These are phyloP conservation scores for Phytophthora palmivora DNA, from an alignment of 352 stramenopile genomes.

Conservation along the genomic window DNA sequence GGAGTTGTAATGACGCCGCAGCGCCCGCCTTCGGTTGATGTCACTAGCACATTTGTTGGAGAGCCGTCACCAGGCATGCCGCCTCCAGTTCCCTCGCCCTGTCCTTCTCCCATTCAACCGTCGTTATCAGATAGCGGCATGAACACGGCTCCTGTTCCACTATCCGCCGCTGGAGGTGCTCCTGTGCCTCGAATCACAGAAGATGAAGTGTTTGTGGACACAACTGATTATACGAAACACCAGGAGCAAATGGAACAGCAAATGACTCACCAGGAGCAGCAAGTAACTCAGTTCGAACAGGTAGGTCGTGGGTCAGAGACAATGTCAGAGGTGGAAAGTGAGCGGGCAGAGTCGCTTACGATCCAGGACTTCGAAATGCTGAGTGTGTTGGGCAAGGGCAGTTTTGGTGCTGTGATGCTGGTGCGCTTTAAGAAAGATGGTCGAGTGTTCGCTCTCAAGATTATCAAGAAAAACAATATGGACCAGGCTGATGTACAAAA, in stretches of 20 bases:
- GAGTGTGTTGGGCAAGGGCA: constrained; percentile 86
- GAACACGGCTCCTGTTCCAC: not conserved
- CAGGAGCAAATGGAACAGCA: constrained; percentile 39
- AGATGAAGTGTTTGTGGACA: constrained; percentile 44
- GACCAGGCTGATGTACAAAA: constrained; percentile 86
- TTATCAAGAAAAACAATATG: constrained; percentile 92
- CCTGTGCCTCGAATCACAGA: constrained; percentile 41
- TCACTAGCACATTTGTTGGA: constrained; percentile 47
- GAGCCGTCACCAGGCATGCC: constrained; percentile 52
- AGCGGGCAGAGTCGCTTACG: constrained; percentile 61
- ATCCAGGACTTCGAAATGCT: constrained; percentile 94
- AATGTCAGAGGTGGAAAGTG: constrained; percentile 17
- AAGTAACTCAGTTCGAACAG: constrained; percentile 14
- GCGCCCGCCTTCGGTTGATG: constrained; percentile 37
- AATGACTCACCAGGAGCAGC: constrained; percentile 26
- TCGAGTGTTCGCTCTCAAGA: constrained; percentile 90
- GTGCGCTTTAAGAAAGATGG: constrained; percentile 91
- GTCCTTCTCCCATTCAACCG: constrained; percentile 27
- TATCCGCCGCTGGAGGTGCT: constrained; percentile 11
- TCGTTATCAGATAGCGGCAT: constrained; percentile 18
- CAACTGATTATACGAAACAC: constrained; percentile 39
- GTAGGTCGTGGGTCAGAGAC: constrained; percentile 13
- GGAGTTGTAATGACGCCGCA: constrained; percentile 18
- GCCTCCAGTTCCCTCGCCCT: constrained; percentile 38
- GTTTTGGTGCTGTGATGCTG: constrained; percentile 90